Base-by-base conservation (phyloP, 2,329 filamentous ascomycete genomes). In the Trichoderma polysporum region DNA sequence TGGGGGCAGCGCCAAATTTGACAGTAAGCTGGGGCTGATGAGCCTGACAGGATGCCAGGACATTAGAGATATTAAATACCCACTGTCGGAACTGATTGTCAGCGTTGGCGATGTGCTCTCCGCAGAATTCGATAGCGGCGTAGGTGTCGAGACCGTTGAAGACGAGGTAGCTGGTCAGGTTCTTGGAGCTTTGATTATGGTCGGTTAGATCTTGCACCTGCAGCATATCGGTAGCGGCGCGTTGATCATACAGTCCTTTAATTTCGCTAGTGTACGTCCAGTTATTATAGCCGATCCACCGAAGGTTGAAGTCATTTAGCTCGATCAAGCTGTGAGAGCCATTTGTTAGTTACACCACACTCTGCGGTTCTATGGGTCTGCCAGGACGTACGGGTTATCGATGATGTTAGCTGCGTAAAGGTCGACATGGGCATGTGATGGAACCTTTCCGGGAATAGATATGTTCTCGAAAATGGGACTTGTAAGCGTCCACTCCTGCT, bases 1-100 rank as follows among this genome's bases (percentile, higher is more conserved):
- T 61, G 45, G 58, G 58, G 22, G 58, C 47, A 17, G 58, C 58
- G 22, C 58, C 58, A 10, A 61, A 61, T 4, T 49, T 61, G 31
- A 61, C 45, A 22, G 31, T 25, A 27, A 61, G 58, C 7, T 61
- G 58, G 1, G 58, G 58, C 2, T 50, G 45, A 4, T 22, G 19
- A n/a, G 19, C 31, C 15, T 45, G 47, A 15, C 58, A 61, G 22
- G 58, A 61, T 61, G 41, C 41, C 19, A 61, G 31, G 22, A 29
- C 58, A 1, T 61, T 19, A 10, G 58, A 61, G 31, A 61, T 50
- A 22, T 61, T 45, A 27, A 61, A 61, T 6, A 61, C 45, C 58
- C 58, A 61, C 45, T 61, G 58, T n/a, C 58, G 41, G n/a, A 61
- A 61, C 15, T 61, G 58, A 3, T 61, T 61, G 19, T 61, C 58